Evolutionary conservation across 1,284 basidiomycete genomes (phyloP).

Genomic region (Testicularia cyperi): DNA sequence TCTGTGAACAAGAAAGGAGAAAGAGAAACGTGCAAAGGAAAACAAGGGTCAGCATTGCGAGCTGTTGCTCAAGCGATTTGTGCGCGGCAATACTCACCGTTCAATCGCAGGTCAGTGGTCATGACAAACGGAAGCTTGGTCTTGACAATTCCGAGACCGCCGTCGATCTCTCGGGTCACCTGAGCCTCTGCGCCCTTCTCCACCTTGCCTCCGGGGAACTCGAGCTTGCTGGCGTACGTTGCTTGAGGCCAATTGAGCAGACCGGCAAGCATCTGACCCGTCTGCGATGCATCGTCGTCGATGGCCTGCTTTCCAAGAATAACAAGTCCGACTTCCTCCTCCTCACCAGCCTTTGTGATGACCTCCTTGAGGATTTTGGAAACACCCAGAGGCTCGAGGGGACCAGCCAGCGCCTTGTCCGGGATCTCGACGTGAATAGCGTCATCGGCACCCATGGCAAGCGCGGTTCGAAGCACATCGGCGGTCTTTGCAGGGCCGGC

Average conservation of each 20-base stretch:
- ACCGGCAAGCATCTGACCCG: conserved; percentile 95
- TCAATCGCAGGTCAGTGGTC: conserved; percentile 81
- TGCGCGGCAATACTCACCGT: conserved; percentile 32
- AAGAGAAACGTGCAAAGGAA: too few species aligned
- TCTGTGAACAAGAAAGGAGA: conserved; percentile 21
- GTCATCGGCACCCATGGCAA: conserved; percentile 96
- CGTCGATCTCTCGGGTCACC: conserved; percentile 91
- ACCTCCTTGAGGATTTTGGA: conserved; percentile 80
- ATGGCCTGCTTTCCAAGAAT: conserved; percentile 99
- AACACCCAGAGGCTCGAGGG: conserved; percentile 81
- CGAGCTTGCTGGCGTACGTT: conserved; percentile 89
- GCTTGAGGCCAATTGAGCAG: conserved; percentile 90
- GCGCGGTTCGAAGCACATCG: conserved; percentile 90
- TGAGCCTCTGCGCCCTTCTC: conserved; percentile 70
- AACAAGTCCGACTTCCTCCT: conserved; percentile 73
- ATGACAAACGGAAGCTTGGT: conserved; percentile 81
- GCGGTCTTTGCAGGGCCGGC: conserved; percentile 86
- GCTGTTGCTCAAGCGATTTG: background rate
- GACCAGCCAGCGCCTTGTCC: conserved; percentile 65
- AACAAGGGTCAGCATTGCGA: background rate
- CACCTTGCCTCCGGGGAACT: conserved; percentile 66
- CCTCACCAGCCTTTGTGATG: conserved; percentile 71
- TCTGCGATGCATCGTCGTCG: conserved; percentile 94
- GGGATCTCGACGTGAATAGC: conserved; percentile 82
- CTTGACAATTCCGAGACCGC: conserved; percentile 81